Conservation (phyloP, 257 asterid species). For the Perilla frutescens region DNA sequence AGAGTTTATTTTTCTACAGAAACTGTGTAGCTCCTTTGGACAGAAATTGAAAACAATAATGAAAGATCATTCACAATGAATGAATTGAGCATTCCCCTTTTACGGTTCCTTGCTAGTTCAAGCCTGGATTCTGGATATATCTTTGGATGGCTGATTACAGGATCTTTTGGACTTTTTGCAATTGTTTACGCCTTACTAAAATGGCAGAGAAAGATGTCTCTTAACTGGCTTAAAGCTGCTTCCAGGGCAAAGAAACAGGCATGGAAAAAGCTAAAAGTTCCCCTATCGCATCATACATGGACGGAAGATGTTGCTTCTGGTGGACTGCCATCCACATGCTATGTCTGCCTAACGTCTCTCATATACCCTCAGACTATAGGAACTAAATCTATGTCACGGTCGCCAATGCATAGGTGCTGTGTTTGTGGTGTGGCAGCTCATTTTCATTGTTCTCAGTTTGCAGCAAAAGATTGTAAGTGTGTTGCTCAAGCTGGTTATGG, state of each 20-base stretch:
- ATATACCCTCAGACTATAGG: slow-evolving; percentile 62
- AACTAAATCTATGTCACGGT: slow-evolving; percentile 52
- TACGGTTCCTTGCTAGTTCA: slow-evolving; percentile 55
- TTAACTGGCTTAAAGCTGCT: slow-evolving; percentile 91
- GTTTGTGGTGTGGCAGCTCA: slow-evolving; percentile 86
- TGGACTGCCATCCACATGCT: slow-evolving; percentile 75
- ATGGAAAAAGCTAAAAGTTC: slow-evolving; percentile 79
- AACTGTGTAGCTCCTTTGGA: slow-evolving; percentile 31
- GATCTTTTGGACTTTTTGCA: slow-evolving; percentile 68
- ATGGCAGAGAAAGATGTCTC: slow-evolving; percentile 79
- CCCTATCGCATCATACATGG: slow-evolving; percentile 80
- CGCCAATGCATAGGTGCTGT: slow-evolving; percentile 66
- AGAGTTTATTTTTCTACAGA: slow-evolving; percentile 29
- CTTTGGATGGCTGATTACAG: slow-evolving; percentile 69
- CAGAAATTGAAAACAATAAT: slow-evolving; percentile 38
- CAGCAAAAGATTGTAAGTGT: slow-evolving; percentile 84
- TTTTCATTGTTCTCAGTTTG: slow-evolving; percentile 65
- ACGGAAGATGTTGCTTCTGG: slow-evolving; percentile 63
- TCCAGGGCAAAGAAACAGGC: slow-evolving; percentile 80
- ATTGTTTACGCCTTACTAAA: slow-evolving; percentile 63
- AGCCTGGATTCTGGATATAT: slow-evolving; percentile 57
- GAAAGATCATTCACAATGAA: slow-evolving; percentile 55
- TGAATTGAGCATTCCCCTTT: slow-evolving; percentile 58
- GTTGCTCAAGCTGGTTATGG: slow-evolving; percentile 71
- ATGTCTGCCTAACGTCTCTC: slow-evolving; percentile 72